These are phyloP conservation scores for Protomyces inundatus DNA, from an alignment of 1,139 yeast genomes.

Conservation along the genomic window DNA sequence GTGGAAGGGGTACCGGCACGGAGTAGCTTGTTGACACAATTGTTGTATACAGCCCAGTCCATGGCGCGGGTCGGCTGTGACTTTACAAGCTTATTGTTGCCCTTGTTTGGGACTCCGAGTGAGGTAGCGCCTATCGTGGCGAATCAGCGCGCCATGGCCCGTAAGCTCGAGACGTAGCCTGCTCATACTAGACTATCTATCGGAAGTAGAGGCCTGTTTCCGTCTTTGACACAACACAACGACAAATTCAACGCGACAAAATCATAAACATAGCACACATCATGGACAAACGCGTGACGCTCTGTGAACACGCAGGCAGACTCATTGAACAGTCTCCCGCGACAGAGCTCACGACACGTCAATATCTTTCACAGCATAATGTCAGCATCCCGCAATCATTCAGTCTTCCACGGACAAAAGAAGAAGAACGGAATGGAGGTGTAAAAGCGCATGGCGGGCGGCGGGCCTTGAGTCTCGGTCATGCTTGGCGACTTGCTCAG, in stretches of 20 bases:
- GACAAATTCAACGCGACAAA: neutral
- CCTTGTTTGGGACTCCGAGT: slow-evolving; percentile 31
- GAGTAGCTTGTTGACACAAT: slow-evolving; percentile 63
- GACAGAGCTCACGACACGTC: neutral
- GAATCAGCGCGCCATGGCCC: slow-evolving; percentile 20
- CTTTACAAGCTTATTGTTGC: slow-evolving; percentile 44
- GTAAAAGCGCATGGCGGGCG: neutral
- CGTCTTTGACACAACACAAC: neutral
- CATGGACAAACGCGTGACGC: neutral
- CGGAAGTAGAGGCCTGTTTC: neutral
- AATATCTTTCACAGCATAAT: neutral
- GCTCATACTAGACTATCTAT: neutral
- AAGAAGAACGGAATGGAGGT: neutral
- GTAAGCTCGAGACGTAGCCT: neutral
- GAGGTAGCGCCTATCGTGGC: slow-evolving; percentile 14
- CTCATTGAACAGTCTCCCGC: neutral
- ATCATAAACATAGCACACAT: neutral
- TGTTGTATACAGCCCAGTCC: slow-evolving; percentile 71
- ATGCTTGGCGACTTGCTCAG: neutral
- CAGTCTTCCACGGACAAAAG: neutral
- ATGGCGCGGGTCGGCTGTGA: slow-evolving; percentile 65
- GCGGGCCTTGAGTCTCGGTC: neutral
- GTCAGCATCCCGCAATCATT: neutral
- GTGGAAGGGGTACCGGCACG: slow-evolving; percentile 46
- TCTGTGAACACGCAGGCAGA: neutral